These are phyloP conservation scores for Dactylellina drechsleri DNA, from an alignment of 2,329 filamentous ascomycete species.

Conservation along the genomic window DNA sequence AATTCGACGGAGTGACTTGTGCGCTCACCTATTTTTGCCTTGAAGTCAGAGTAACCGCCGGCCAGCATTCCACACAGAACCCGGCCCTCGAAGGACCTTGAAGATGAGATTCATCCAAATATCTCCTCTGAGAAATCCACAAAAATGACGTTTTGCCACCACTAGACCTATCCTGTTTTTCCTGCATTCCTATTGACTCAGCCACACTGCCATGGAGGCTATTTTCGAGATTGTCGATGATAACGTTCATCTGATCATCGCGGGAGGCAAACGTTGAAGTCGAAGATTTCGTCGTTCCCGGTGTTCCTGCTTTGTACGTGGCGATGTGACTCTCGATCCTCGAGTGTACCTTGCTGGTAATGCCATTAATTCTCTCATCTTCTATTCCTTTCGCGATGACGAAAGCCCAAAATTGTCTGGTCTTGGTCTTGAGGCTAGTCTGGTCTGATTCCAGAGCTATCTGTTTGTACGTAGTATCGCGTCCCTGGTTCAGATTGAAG, in stretches of 20 bases:
- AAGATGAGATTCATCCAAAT: conserved; percentile 4
- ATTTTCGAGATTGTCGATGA: conserved; percentile 14
- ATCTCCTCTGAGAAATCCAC: not conserved
- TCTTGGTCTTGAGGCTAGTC: not conserved
- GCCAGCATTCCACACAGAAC: conserved; percentile 23
- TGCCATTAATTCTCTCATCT: conserved; percentile 1
- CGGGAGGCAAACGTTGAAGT: conserved; percentile 6
- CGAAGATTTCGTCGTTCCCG: not conserved
- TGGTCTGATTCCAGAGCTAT: not conserved
- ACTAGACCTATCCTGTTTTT: conserved; percentile 4
- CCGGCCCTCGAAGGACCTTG: conserved; percentile 19
- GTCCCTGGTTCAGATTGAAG: not conserved
- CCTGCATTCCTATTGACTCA: conserved; percentile 18
- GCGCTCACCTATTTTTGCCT: conserved; percentile 50
- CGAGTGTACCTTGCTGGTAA: not conserved
- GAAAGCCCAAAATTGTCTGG: not conserved
- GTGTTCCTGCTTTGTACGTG: conserved; percentile 6
- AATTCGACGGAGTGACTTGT: conserved; percentile 46
- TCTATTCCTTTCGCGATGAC: conserved; percentile 19
- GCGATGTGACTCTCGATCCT: not conserved
- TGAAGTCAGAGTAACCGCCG: conserved; percentile 53
- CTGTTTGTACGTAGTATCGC: not conserved
- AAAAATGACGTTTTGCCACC: conserved; percentile 48
- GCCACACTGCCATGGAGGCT: conserved; percentile 39
- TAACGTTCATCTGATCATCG: conserved; percentile 36